A percentile compares a stretch with the other conserved stretches of the same genome.
Evolutionary conservation across 345 rosid genomes (phyloP).

Genomic region (Pugionium dolabratum): DNA sequence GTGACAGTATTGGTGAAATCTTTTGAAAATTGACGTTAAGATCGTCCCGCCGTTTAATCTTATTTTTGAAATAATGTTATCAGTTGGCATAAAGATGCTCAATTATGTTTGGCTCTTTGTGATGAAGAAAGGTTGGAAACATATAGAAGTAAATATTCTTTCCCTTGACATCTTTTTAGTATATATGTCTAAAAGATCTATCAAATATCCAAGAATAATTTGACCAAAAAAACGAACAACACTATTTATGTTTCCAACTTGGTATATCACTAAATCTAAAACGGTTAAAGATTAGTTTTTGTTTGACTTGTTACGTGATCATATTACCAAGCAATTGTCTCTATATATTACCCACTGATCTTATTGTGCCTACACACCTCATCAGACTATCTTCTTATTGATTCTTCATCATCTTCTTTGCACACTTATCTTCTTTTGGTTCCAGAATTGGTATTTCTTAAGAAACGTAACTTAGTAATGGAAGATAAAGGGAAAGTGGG

Average conservation of each 20-base stretch:
- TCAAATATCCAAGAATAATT: conserved; percentile 22
- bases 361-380: conserved; percentile 21
- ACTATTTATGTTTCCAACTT: background rate
- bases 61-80: conserved; percentile 18
- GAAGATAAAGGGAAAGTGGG: conserved; percentile 51
- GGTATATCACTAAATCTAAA: conserved; percentile 19
- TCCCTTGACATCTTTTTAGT: conserved; percentile 1
- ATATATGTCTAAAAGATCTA: conserved; percentile 17
- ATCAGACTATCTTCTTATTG: conserved; percentile 23
- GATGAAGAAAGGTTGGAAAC: conserved; percentile 25
- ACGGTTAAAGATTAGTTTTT: background rate
- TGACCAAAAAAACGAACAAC: background rate
- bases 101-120: conserved; percentile 25
- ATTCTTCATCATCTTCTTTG: conserved; percentile 7
- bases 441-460: conserved; percentile 1
- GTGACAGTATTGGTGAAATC: conserved; percentile 33
- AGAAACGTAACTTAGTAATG: conserved; percentile 38
- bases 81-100: conserved; percentile 16
- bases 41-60: conserved; percentile 23
- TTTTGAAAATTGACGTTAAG: conserved; percentile 26
- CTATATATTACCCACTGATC: conserved; percentile 22
- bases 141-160: background rate
- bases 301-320: background rate
- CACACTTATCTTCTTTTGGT: background rate
- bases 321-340: conserved; percentile 12